Evolutionary conservation across 1,139 yeast genomes (phyloP).

Genomic region (Arxiozyma heterogenica): DNA sequence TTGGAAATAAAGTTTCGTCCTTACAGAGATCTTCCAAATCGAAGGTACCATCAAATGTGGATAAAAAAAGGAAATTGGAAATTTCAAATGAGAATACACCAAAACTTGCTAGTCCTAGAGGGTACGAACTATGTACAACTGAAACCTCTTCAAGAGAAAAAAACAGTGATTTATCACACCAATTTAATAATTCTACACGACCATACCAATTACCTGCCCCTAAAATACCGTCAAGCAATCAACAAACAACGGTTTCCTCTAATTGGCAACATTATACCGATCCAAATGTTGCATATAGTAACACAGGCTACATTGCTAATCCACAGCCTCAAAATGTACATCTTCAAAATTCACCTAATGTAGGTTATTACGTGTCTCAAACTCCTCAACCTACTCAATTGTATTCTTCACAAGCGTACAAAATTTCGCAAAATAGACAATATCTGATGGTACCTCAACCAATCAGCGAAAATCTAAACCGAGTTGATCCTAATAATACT

Average conservation of each 20-base stretch:
- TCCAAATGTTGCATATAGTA: background rate
- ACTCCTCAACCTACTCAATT: constrained; percentile 1
- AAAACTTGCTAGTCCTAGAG: constrained; percentile 12
- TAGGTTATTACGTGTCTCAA: constrained; percentile 4
- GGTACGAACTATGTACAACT: constrained; percentile 11
- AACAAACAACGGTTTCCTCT: background rate
- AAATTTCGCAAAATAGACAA: background rate
- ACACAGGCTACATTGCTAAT: background rate
- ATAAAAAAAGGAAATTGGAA: constrained; percentile 13
- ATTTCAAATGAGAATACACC: constrained; percentile 6
- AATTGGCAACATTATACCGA: background rate
- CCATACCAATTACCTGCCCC: constrained; percentile 3
- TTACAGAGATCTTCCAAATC: background rate
- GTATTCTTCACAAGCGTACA: constrained; percentile 2
- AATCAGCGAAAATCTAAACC: background rate
- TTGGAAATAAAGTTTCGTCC: background rate
- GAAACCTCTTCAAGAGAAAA: constrained; percentile 12
- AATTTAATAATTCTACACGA: background rate
- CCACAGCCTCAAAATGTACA: constrained; percentile 1
- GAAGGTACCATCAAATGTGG: background rate
- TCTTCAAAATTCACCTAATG: background rate
- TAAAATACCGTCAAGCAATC: background rate
- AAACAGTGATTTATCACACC: background rate
- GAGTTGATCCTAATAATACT: background rate
- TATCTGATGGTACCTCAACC: background rate